phyloP scores from a whole-genome alignment of 1,284 basidiomycete species.

The Anthracocystis setariae region DNA sequence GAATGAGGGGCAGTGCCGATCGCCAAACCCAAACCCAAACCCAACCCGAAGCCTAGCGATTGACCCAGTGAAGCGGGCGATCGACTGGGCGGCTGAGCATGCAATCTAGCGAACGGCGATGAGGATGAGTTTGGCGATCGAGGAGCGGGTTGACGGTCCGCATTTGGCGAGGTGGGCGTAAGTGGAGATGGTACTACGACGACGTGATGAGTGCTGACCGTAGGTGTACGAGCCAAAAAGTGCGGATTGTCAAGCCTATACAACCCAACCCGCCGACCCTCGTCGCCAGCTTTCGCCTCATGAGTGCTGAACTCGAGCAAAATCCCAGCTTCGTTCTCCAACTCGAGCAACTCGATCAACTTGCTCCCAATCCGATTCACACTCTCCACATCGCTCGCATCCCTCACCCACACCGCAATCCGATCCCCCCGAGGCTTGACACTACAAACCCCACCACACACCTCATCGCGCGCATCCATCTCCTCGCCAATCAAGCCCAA shows the following conservation, averaged over 20 bases:
- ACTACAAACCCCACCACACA: slow-evolving; percentile 84
- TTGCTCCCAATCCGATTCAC: slow-evolving; percentile 83
- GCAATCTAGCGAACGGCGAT: slow-evolving; percentile 9
- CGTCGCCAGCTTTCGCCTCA: slow-evolving; percentile 7
- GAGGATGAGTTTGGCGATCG: slow-evolving; percentile 2
- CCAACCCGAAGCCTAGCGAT: slow-evolving; percentile 24
- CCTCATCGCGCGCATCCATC: slow-evolving; percentile 83
- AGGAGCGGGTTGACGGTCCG: neutral
- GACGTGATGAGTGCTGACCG: slow-evolving; percentile 9
- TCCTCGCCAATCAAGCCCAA: slow-evolving; percentile 91
- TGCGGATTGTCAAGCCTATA: slow-evolving; percentile 25
- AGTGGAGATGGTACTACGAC: no score
- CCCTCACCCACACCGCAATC: slow-evolving; percentile 87
- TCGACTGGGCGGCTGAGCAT: slow-evolving; percentile 8
- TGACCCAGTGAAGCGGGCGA: slow-evolving; percentile 25
- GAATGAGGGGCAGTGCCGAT: neutral
- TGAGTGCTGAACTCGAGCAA: slow-evolving; percentile 47
- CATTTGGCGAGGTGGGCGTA: slow-evolving; percentile 22
- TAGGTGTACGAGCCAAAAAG: slow-evolving; percentile 13
- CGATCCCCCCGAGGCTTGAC: slow-evolving; percentile 85
- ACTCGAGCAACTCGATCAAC: slow-evolving; percentile 61
- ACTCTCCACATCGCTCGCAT: slow-evolving; percentile 82
- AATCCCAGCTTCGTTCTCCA: slow-evolving; percentile 38
- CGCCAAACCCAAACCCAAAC: slow-evolving; percentile 12
- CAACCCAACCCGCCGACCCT: slow-evolving; percentile 8